A percentile compares a stretch with the other conserved stretches of the same genome.
Conservation (phyloP, 1,284 basidiomycete genomes). For the Trichosporon ovoides region DNA sequence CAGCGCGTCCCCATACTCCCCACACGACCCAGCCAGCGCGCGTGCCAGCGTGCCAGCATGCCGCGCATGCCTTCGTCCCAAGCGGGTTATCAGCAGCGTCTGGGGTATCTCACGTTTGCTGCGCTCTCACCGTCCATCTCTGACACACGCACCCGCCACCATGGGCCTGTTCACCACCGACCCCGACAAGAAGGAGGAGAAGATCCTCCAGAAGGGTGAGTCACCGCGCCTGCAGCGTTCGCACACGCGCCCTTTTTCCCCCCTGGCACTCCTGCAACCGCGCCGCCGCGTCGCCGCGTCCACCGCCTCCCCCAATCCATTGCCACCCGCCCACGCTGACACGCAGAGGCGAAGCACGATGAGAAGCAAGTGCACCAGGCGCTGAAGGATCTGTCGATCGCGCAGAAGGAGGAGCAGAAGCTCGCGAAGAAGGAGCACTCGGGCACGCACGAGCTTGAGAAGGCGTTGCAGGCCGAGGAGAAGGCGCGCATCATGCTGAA, state of each 20-base stretch:
- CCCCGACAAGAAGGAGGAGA: slow-evolving; percentile 41
- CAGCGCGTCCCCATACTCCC: too few relatives aligned
- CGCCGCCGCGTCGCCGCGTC: too few relatives aligned
- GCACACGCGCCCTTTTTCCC: background rate
- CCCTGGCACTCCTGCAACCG: background rate
- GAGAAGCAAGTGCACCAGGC: slow-evolving; percentile 32
- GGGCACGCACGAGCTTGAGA: background rate
- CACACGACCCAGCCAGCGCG: too few relatives aligned
- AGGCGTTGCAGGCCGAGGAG: background rate
- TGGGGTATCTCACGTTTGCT: too few relatives aligned
- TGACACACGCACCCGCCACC: slow-evolving; percentile 9
- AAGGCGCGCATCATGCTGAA: background rate
- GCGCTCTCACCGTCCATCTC: background rate
- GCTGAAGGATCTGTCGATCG: slow-evolving; percentile 30
- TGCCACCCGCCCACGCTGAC: background rate
- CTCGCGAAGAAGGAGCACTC: slow-evolving; percentile 1
- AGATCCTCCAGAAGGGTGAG: slow-evolving; percentile 38
- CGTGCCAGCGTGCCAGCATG: too few relatives aligned
- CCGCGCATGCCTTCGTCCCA: too few relatives aligned
- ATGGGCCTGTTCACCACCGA: slow-evolving; percentile 44
- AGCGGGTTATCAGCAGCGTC: too few relatives aligned
- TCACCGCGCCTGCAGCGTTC: slow-evolving; percentile 1
- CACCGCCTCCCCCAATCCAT: background rate
- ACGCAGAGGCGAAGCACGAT: slow-evolving; percentile 14
- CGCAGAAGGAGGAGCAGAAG: slow-evolving; percentile 34